Evolutionary conservation across 2,329 filamentous ascomycete genomes (phyloP).

Genomic region (Trichoderma brevicompactum): DNA sequence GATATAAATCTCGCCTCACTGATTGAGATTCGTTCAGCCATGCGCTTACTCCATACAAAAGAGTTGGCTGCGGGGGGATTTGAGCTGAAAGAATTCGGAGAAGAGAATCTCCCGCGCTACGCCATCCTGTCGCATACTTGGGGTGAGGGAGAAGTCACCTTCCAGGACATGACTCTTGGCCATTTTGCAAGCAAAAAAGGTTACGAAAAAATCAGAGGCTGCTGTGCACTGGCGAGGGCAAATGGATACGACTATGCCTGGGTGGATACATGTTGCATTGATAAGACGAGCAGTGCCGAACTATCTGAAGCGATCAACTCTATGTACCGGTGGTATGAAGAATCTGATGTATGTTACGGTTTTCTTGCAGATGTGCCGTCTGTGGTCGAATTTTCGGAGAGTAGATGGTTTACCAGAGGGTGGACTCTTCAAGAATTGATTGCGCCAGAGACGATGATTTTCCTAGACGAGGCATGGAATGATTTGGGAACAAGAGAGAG

Average conservation of each 20-base stretch:
- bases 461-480: slow-evolving; percentile 7
- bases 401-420: slow-evolving; percentile 15
- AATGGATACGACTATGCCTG: slow-evolving; percentile 17
- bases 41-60: slow-evolving; percentile 11
- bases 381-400: neutral
- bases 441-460: slow-evolving; percentile 3
- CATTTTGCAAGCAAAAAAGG: neutral
- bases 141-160: slow-evolving; percentile 6
- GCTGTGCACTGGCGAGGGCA: neutral
- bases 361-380: slow-evolving; percentile 11
- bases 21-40: neutral
- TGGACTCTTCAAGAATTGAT: slow-evolving; percentile 19
- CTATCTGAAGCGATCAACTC: slow-evolving; percentile 3
- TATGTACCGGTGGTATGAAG: slow-evolving; percentile 20
- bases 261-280: slow-evolving; percentile 18
- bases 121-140: slow-evolving; percentile 18
- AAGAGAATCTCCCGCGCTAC: slow-evolving; percentile 9
- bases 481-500: slow-evolving; percentile 12
- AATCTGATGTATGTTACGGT: slow-evolving; percentile 8
- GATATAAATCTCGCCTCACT: no score
- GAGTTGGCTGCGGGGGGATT: neutral
- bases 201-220: slow-evolving; percentile 8
- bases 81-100: slow-evolving; percentile 8
- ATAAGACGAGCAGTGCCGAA: slow-evolving; percentile 15
- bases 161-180: slow-evolving; percentile 5